Evolutionary conservation across 805 yeast species (phyloP).

Genomic region (Lachancea dasiensis): DNA sequence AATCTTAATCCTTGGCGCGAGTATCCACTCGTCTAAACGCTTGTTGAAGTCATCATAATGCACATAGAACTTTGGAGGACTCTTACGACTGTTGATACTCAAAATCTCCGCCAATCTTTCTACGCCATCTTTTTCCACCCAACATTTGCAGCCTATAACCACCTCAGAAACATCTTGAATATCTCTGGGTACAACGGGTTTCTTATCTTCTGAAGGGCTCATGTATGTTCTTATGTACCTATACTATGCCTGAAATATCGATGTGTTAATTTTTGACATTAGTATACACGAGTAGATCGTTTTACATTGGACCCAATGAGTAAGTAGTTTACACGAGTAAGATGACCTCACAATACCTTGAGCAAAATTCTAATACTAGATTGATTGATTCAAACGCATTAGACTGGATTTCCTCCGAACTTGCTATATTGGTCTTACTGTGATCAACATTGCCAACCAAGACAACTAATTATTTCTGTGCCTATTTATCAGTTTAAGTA

Average conservation of each 20-base stretch:
- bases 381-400: no score
- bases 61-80: slow-evolving; percentile 77
- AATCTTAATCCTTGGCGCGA: slow-evolving; percentile 63
- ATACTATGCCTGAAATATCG: neutral
- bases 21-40: slow-evolving; percentile 94
- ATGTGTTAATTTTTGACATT: no score
- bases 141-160: slow-evolving; percentile 73
- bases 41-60: slow-evolving; percentile 94
- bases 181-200: slow-evolving; percentile 24
- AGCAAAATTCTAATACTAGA: no score
- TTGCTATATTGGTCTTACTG: no score
- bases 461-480: no score
- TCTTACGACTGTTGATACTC: slow-evolving; percentile 67
- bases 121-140: slow-evolving; percentile 75
- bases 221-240: slow-evolving; percentile 5
- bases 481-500: no score
- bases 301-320: no score
- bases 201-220: slow-evolving; percentile 22
- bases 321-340: no score
- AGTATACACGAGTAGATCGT: no score
- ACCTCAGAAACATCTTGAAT: slow-evolving; percentile 43
- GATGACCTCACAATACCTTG: no score
- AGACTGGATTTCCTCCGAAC: no score
- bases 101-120: slow-evolving; percentile 79
- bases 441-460: no score